phyloP scores from a whole-genome alignment of 768 basidiomycete species.

The Candolleomyces eurysporus region DNA sequence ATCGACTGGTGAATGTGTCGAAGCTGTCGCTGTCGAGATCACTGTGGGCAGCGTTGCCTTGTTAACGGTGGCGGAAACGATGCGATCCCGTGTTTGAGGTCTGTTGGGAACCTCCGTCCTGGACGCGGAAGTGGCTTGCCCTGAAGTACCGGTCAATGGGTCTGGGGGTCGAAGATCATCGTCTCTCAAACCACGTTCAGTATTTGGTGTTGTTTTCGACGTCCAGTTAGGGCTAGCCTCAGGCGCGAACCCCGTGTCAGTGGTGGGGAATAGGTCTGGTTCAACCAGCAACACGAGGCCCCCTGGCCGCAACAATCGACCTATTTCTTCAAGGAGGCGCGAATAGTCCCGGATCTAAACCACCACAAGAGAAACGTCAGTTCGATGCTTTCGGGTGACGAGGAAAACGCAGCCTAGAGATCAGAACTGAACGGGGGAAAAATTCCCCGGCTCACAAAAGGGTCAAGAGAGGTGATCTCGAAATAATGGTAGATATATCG shows the following conservation, averaged over 20 bases:
- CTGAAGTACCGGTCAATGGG: neutral
- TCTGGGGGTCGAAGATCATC: neutral
- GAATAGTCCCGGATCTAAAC: slow-evolving; percentile 61
- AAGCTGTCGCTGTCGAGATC: too few species aligned
- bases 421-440: neutral
- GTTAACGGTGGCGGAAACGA: too few species aligned
- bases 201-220: neutral
- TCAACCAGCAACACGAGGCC: slow-evolving; percentile 70
- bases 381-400: too few species aligned
- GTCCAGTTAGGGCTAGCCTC: neutral
- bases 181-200: neutral
- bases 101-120: neutral
- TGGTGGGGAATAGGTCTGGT: slow-evolving; percentile 48
- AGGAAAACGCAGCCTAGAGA: neutral
- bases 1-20: too few species aligned
- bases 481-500: neutral
- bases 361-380: slow-evolving; percentile 4
- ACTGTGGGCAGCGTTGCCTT: too few species aligned
- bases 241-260: neutral
- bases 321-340: slow-evolving; percentile 57
- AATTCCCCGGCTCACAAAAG: slow-evolving; percentile 7
- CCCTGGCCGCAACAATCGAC: slow-evolving; percentile 66
- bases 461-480: slow-evolving; percentile 1
- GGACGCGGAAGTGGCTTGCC: neutral
- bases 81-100: too few species aligned